Percentiles rank a stretch among this genome's conserved stretches.
These are phyloP conservation scores for Leishmania braziliensis DNA, from an alignment of 208 protist species.

Conservation along the genomic window DNA sequence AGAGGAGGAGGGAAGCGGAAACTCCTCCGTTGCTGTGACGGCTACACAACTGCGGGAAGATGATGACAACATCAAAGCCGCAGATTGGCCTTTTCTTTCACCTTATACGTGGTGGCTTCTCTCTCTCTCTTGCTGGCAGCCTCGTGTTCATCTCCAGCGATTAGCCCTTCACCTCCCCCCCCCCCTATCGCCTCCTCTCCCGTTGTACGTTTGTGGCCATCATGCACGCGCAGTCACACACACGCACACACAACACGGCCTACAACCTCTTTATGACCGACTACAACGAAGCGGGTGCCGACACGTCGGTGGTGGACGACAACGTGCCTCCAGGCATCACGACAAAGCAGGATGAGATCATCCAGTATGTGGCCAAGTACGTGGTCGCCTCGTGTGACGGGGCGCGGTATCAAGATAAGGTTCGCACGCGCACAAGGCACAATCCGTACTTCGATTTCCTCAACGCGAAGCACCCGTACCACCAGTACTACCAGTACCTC, in stretches of 20 bases:
- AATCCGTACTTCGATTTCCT: constrained; percentile 85
- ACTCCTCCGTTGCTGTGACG: not conserved
- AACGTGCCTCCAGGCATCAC: constrained; percentile 60
- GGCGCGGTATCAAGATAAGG: constrained; percentile 69
- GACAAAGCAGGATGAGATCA: constrained; percentile 80
- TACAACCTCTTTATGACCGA: not conserved
- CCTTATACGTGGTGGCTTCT: not conserved
- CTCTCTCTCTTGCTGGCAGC: not conserved
- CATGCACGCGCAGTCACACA: not conserved
- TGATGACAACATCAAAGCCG: not conserved
- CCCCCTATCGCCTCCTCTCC: not conserved
- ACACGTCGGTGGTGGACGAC: constrained; percentile 30
- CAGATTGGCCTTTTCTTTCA: not conserved
- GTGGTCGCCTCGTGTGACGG: constrained; percentile 74
- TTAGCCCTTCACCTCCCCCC: not conserved
- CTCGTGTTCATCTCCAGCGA: not conserved
- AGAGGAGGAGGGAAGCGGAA: not conserved
- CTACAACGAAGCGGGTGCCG: constrained; percentile 18
- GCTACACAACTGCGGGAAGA: not conserved
- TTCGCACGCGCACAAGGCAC: constrained; percentile 59
- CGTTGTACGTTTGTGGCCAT: not conserved
- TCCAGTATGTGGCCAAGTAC: constrained; percentile 80
- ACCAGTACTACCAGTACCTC: constrained; percentile 80
- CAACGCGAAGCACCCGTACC: constrained; percentile 53
- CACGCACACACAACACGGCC: not conserved